Base-by-base conservation (phyloP, 23 red algal species). In the Gracilariopsis chorda region DNA sequence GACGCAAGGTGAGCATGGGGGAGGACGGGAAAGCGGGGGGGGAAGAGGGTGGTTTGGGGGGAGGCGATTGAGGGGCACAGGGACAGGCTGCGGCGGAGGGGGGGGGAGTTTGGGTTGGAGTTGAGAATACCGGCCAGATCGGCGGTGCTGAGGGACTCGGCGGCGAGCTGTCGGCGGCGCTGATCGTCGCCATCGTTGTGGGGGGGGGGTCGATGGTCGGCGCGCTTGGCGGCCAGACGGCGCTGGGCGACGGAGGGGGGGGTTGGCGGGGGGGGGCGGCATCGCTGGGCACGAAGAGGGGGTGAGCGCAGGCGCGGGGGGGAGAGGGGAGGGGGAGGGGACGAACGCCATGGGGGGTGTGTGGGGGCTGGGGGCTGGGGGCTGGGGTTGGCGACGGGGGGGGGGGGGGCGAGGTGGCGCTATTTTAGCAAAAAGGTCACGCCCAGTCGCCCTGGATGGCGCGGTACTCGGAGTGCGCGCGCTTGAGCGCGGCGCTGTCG, bases 381-480 rank as follows among this genome's bases (percentile, higher is more conserved):
- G 3, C 35, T 42, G 36, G 16, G 9, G 67, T 20, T 42, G 39
- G 40, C 37, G 32, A 30, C 4, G 57, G 25, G 1, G 1, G 7
- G 14, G 34, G 21, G 67, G 1, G 39, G 40, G 2, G 40, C 39
- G 28, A 1, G 39, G 1, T 0, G 47, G 5, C 9, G 34, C 14
- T 34, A n/a, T n/a, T n/a, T n/a, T n/a, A n/a, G n/a, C n/a, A n/a
- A 64, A 25, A 2, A 33, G 30, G n/a, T 89, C 85, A 89, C 21
- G 85, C 85, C 85, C 85, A 89, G 51, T 89, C 85, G 48, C 85
- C 85, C 51, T 89, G 61, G 51, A 89, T 77, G 51, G 76, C 85
- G 23, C 85, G 48, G 25, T 78, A 78, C 25, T 70, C 68, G 1
- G 36, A 53, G 21, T 89, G 68, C 14, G 69, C 48, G n/a, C 85